Conservation (phyloP, 805 yeast species). For the Lipomyces kockii region DNA sequence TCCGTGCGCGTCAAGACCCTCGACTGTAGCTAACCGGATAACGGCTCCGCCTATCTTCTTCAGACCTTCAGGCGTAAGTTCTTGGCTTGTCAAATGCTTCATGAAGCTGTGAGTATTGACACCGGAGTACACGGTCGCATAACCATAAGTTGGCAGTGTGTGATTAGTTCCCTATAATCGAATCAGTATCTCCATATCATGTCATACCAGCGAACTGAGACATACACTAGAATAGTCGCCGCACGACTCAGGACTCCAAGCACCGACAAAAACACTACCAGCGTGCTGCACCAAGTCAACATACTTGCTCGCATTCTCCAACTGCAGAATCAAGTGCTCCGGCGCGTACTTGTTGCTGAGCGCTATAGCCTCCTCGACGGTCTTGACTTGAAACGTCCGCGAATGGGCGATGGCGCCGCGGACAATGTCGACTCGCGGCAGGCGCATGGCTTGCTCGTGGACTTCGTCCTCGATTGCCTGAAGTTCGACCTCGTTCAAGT, state of each 20-base stretch:
- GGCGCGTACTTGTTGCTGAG: constrained; percentile 94
- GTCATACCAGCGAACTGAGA: not conserved
- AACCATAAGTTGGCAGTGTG: constrained; percentile 97
- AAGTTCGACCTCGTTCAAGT: constrained; percentile 62
- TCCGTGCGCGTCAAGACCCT: constrained; percentile 96
- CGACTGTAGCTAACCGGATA: constrained; percentile 92
- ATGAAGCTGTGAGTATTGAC: constrained; percentile 95
- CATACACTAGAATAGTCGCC: constrained; percentile 80
- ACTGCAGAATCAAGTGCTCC: constrained; percentile 93
- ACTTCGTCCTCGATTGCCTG: constrained; percentile 79
- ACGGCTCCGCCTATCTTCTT: constrained; percentile 92
- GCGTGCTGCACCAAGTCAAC: constrained; percentile 85
- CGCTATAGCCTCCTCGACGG: constrained; percentile 79
- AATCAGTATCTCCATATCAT: not conserved
- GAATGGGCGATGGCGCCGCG: constrained; percentile 93
- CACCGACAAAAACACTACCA: constrained; percentile 95
- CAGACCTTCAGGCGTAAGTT: constrained; percentile 83
- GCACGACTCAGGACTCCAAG: constrained; percentile 94
- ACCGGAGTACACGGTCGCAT: constrained; percentile 96
- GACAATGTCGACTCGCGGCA: constrained; percentile 93
- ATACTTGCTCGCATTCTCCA: constrained; percentile 73
- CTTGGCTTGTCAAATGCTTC: constrained; percentile 93
- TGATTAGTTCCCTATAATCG: constrained; percentile 91
- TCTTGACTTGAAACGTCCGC: constrained; percentile 69
- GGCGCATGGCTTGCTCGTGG: constrained; percentile 74